phyloP scores from a whole-genome alignment of 2,329 filamentous ascomycete genomes.

The Lasiodiplodia citricola region DNA sequence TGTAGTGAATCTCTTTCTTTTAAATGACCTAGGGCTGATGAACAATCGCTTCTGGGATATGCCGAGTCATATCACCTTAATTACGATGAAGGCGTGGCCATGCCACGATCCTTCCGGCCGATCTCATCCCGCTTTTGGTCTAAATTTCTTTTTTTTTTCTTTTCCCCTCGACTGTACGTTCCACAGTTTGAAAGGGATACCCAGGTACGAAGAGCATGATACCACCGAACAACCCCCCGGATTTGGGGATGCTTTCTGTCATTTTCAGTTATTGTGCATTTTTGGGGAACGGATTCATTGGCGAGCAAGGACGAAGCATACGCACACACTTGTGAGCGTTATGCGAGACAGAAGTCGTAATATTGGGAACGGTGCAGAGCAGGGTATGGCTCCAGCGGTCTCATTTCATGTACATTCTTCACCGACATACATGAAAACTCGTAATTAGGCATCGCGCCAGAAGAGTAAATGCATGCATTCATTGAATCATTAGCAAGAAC shows the following conservation, averaged over 20 bases:
- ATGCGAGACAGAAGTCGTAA: not conserved
- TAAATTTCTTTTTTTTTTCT: not conserved
- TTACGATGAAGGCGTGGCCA: not conserved
- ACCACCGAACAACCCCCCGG: not conserved
- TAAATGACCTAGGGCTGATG: not conserved
- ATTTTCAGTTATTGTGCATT: not conserved
- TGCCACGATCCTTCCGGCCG: not conserved
- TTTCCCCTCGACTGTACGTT: not conserved
- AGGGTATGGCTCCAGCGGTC: not conserved
- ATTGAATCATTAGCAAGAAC: not conserved
- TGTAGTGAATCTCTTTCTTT: conserved; percentile 29
- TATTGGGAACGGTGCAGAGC: not conserved
- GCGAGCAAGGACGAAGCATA: not conserved
- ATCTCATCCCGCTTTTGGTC: not conserved
- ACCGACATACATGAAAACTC: not conserved
- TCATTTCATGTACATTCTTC: not conserved
- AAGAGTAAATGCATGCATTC: not conserved
- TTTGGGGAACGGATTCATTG: not conserved
- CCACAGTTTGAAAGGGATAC: not conserved
- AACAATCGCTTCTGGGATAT: not conserved
- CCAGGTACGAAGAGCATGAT: not conserved
- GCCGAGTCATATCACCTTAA: not conserved
- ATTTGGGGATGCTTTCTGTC: not conserved
- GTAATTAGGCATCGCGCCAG: not conserved
- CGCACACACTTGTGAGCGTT: not conserved